These are phyloP conservation scores for Ophiosphaerella herpotricha DNA, from an alignment of 2,329 filamentous ascomycete genomes.

Conservation along the genomic window DNA sequence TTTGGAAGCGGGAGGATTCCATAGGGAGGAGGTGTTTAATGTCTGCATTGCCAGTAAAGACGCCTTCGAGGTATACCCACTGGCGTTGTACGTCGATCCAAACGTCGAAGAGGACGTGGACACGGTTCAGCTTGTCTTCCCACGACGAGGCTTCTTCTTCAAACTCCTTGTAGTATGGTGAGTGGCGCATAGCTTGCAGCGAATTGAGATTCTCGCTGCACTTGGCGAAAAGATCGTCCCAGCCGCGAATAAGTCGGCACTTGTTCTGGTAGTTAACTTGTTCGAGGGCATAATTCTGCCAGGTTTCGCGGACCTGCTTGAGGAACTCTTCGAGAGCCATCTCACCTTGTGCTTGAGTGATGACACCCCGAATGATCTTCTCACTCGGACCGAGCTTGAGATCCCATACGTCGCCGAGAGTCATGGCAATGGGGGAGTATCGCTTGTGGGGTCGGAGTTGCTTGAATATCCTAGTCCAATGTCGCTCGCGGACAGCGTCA, in stretches of 20 bases:
- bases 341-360: constrained; percentile 93
- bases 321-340: constrained; percentile 98
- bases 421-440: constrained; percentile 93
- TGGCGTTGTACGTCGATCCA: constrained; percentile 99
- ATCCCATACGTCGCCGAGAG: constrained; percentile 98
- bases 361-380: constrained; percentile 86
- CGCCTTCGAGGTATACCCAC: constrained; percentile 98
- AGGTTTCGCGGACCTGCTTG: constrained; percentile 93
- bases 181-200: constrained; percentile 97
- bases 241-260: constrained; percentile 93
- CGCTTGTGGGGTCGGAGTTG: constrained; percentile 88
- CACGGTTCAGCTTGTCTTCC: constrained; percentile 97
- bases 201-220: constrained; percentile 98
- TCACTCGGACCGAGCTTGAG: constrained; percentile 88
- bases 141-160: constrained; percentile 95
- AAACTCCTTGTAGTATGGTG: constrained; percentile 98
- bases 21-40: constrained; percentile 98
- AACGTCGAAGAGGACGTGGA: constrained; percentile 96
- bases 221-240: constrained; percentile 97
- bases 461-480: constrained; percentile 99
- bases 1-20: constrained; percentile 95
- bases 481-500: constrained; percentile 91
- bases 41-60: constrained; percentile 97
- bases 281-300: constrained; percentile 93
- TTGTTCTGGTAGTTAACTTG: constrained; percentile 98